Base-by-base conservation (phyloP, 306 rosid genomes). In the Rubus parviflorus region DNA sequence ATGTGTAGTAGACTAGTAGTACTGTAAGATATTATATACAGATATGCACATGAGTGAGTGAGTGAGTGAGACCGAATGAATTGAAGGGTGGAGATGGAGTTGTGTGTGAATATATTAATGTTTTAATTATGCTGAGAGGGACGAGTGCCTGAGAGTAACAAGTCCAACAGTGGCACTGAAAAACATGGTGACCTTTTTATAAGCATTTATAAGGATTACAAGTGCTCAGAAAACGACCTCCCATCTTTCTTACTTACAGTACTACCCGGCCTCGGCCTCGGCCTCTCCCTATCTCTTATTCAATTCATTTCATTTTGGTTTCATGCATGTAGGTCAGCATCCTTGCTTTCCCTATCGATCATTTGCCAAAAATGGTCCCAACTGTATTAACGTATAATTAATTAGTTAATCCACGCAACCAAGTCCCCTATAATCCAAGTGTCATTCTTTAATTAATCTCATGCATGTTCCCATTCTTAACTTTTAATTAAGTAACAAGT, bases 121-220 rank as follows among this genome's bases (percentile, higher is more conserved):
- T 72, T 74, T 74, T 78, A 86, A 84, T 77, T 85, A 65, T 64
- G 86, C 68, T 90, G 98, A 93, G 88, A 91, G 89, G 75, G 97
- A 93, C 93, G 83, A 84, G 76, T 81, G 86, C 82, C 83, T 85
- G 86, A 53, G 79, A 82, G 68, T 65, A 78, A 82, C 80, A 82
- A 84, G 83, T 81, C 81, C 89, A 89, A 88, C 96, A 85, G 82
- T 87, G 96, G 96, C 98, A 93, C 98, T 93, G 98, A 93, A 93
- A 93, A 91, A 87, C 96, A 93, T 91, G 97, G 71, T 41, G 49
- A 62, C 30, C 70, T 78, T 75, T 60, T 51, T 47, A 74, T 80
- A 52, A 74, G 79, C 83, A 79, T 84, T 90, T 86, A 77, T 78
- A 85, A 80, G 84, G 72, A 80, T 45, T 86, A 73, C 84, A 87